A percentile compares a stretch with the other conserved stretches of the same genome.
Evolutionary conservation across 2,329 filamentous ascomycete species (phyloP).

Genomic region (Ophiostoma pallidulum): DNA sequence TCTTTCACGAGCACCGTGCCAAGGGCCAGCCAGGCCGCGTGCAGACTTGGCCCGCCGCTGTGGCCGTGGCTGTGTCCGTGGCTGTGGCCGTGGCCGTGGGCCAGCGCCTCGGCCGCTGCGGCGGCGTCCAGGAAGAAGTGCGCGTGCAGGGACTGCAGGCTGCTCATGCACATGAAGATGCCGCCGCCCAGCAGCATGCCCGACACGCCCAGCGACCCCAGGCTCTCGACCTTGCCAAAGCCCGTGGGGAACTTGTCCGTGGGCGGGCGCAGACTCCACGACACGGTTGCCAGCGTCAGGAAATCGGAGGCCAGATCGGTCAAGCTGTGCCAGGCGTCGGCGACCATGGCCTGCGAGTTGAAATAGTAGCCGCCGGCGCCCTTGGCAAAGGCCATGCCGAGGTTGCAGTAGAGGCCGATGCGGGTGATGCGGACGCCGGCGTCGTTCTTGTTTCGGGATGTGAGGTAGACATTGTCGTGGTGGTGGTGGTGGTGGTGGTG

Average conservation of each 20-base stretch:
- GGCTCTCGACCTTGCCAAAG: slow-evolving; percentile 95
- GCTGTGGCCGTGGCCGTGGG: slow-evolving; percentile 51
- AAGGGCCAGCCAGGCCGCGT: slow-evolving; percentile 87
- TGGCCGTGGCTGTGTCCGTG: slow-evolving; percentile 54
- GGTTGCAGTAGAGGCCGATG: slow-evolving; percentile 78
- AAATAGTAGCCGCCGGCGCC: slow-evolving; percentile 88
- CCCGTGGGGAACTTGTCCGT: slow-evolving; percentile 77
- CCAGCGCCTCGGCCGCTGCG: slow-evolving; percentile 42
- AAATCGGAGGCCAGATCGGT: slow-evolving; percentile 94
- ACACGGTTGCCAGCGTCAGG: slow-evolving; percentile 87
- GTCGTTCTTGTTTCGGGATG: slow-evolving; percentile 76
- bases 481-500: slow-evolving; percentile 72
- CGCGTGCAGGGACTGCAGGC: slow-evolving; percentile 57
- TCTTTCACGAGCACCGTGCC: slow-evolving; percentile 90
- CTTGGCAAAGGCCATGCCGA: slow-evolving; percentile 90
- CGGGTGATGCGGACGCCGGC: slow-evolving; percentile 89
- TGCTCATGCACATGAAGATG: slow-evolving; percentile 82
- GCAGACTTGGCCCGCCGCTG: slow-evolving; percentile 66
- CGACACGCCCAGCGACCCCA: slow-evolving; percentile 88
- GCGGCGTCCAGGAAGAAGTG: slow-evolving; percentile 60
- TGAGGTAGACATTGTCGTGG: slow-evolving; percentile 77
- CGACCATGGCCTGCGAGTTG: slow-evolving; percentile 86
- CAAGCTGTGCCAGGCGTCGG: slow-evolving; percentile 91
- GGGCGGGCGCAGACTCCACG: slow-evolving; percentile 81
- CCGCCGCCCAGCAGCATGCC: slow-evolving; percentile 83